These are phyloP conservation scores for Aristolochia californica DNA, from an alignment of 164 flowering plant species.

Conservation along the genomic window DNA sequence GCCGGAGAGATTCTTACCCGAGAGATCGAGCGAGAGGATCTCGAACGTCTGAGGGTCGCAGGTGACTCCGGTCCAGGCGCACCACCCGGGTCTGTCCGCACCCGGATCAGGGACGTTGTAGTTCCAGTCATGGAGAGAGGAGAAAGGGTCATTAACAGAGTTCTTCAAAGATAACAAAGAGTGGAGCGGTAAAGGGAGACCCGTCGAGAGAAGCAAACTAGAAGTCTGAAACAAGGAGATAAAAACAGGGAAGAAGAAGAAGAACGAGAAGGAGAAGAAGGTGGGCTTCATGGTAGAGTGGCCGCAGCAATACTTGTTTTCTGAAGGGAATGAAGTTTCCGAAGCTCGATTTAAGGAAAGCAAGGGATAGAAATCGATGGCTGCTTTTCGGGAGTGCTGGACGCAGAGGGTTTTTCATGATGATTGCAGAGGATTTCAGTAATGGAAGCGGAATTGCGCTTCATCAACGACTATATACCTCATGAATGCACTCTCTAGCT, in stretches of 20 bases:
- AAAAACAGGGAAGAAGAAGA: conserved; percentile 3
- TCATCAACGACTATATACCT: conserved; percentile 4
- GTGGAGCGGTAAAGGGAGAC: conserved; percentile 26
- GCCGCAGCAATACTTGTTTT: background rate
- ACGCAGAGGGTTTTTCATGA: conserved; percentile 56
- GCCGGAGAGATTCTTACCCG: conserved; percentile 72
- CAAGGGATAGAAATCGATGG: conserved; percentile 42
- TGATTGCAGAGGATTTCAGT: conserved; percentile 31
- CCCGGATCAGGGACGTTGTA: conserved; percentile 11
- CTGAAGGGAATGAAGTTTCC: conserved; percentile 6
- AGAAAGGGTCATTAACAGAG: conserved; percentile 53
- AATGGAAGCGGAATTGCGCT: conserved; percentile 8
- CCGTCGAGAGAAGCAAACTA: conserved; percentile 13
- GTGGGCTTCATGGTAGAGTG: conserved; percentile 5
- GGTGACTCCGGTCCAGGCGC: conserved; percentile 77
- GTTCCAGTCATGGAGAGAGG: conserved; percentile 55
- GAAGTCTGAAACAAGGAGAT: conserved; percentile 7
- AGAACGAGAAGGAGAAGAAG: conserved; percentile 5
- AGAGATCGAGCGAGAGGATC: conserved; percentile 55
- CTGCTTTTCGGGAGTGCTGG: conserved; percentile 69
- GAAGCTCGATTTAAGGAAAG: conserved; percentile 66
- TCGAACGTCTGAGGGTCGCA: conserved; percentile 38
- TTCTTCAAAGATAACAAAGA: conserved; percentile 65
- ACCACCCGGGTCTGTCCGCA: conserved; percentile 33
- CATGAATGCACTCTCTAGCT: conserved; percentile 7